Evolutionary conservation across 2,329 filamentous ascomycete species (phyloP).

Genomic region (Exophiala dermatitidis): DNA sequence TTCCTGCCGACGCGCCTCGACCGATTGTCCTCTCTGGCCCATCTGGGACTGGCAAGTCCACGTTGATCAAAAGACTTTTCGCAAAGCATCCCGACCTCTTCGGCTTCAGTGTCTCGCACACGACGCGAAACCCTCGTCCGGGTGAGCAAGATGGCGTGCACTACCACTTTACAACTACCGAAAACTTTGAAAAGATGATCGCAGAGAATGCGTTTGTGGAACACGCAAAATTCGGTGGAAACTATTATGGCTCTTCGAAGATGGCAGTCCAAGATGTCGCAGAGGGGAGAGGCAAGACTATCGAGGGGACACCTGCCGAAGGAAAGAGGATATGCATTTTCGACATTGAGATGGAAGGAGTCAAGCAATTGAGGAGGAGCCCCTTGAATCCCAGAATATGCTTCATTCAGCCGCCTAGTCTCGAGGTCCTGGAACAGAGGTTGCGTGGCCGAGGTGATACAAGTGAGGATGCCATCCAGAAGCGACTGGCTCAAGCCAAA

Average conservation of each 20-base stretch:
- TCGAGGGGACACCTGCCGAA: slow-evolving; percentile 33
- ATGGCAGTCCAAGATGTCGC: slow-evolving; percentile 69
- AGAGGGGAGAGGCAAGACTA: slow-evolving; percentile 47
- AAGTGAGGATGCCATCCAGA: slow-evolving; percentile 61
- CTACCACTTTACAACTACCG: slow-evolving; percentile 69
- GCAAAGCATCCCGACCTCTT: slow-evolving; percentile 38
- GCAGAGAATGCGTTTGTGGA: slow-evolving; percentile 72
- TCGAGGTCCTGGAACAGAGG: slow-evolving; percentile 65
- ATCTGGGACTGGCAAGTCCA: slow-evolving; percentile 39
- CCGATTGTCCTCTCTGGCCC: slow-evolving; percentile 39
- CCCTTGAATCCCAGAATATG: slow-evolving; percentile 69
- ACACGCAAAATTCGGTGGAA: slow-evolving; percentile 76
- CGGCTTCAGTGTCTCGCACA: slow-evolving; percentile 53
- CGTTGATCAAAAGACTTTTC: slow-evolving; percentile 39
- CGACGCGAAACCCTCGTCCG: slow-evolving; percentile 67
- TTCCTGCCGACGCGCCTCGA: slow-evolving; percentile 19
- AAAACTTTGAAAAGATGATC: slow-evolving; percentile 62
- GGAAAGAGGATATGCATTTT: slow-evolving; percentile 71
- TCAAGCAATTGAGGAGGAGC: slow-evolving; percentile 83
- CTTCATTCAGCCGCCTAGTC: slow-evolving; percentile 73
- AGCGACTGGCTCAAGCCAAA: slow-evolving; percentile 63
- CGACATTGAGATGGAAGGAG: slow-evolving; percentile 96
- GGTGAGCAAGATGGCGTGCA: slow-evolving; percentile 70
- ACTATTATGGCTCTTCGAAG: slow-evolving; percentile 79
- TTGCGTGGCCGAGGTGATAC: slow-evolving; percentile 73